phyloP scores from a whole-genome alignment of 192 early-diverging fungal genomes.

The Coemansia erecta region DNA sequence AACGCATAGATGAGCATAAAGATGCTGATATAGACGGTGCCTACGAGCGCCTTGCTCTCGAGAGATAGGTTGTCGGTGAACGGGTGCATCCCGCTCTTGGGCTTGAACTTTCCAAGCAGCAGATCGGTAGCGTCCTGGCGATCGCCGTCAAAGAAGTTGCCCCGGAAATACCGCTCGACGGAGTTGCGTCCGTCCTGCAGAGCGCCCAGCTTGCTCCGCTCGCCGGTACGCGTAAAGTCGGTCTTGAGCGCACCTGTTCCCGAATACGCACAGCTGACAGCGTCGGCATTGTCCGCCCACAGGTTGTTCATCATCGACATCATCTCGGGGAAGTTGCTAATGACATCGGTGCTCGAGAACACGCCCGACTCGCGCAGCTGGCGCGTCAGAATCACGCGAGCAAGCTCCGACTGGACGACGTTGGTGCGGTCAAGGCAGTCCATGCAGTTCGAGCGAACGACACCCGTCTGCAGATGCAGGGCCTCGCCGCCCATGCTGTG shows the following conservation, averaged over 20 bases:
- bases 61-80: constrained; percentile 57
- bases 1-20: constrained; percentile 56
- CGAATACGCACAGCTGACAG: constrained; percentile 84
- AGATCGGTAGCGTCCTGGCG: constrained; percentile 93
- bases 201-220: constrained; percentile 78
- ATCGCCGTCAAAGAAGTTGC: constrained; percentile 92
- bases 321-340: constrained; percentile 66
- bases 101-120: constrained; percentile 69
- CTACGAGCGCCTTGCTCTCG: constrained; percentile 57
- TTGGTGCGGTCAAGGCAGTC: constrained; percentile 99
- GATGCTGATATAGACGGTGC: constrained; percentile 47
- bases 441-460: constrained; percentile 97
- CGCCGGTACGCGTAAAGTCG: constrained; percentile 94
- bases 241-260: constrained; percentile 98
- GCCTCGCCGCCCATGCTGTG: constrained; percentile 6
- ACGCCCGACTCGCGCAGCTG: constrained; percentile 73
- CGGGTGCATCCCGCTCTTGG: constrained; percentile 39
- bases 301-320: constrained; percentile 81
- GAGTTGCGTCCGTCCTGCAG: constrained; percentile 81
- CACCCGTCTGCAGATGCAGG: constrained; percentile 62
- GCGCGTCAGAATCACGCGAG: constrained; percentile 64
- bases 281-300: constrained; percentile 99
- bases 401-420: constrained; percentile 93
- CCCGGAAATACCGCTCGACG: constrained; percentile 82
- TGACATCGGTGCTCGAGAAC: constrained; percentile 57